phyloP scores from a whole-genome alignment of 495 filamentous ascomycete genomes.

The Talaromyces wortmannii region DNA sequence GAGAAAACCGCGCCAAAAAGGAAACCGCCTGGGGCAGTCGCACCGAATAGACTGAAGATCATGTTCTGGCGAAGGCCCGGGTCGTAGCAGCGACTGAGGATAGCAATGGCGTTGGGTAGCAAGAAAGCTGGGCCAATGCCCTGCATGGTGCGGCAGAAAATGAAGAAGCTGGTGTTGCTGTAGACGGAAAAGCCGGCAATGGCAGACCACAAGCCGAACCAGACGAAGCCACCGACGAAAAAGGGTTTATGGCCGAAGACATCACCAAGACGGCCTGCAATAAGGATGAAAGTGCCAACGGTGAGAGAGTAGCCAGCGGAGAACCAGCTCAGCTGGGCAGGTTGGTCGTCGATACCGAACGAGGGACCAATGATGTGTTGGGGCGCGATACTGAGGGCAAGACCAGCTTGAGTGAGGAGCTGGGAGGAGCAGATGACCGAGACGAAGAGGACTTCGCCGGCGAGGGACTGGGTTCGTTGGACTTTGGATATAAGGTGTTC shows the following conservation, averaged over 20 bases:
- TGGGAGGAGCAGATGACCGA: not conserved
- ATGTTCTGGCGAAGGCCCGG: conserved; percentile 52
- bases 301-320: conserved; percentile 53
- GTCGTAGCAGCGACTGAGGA: conserved; percentile 51
- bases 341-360: not conserved
- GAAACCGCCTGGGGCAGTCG: conserved; percentile 49
- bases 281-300: conserved; percentile 58
- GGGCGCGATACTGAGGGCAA: not conserved
- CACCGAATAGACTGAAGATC: conserved; percentile 58
- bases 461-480: not conserved
- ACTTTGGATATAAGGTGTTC: no score
- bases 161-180: conserved; percentile 45
- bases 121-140: conserved; percentile 56
- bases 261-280: conserved; percentile 54
- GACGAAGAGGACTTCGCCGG: not conserved
- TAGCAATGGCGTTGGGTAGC: conserved; percentile 55
- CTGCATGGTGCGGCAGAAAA: conserved; percentile 50
- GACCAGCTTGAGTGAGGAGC: not conserved
- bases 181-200: conserved; percentile 44
- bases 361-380: not conserved
- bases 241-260: conserved; percentile 51
- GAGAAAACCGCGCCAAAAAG: conserved; percentile 44
- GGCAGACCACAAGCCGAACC: conserved; percentile 53
- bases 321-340: conserved; percentile 37
- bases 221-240: conserved; percentile 48